phyloP scores from a whole-genome alignment of 208 protist species.

The Leishmania amazonensis region DNA sequence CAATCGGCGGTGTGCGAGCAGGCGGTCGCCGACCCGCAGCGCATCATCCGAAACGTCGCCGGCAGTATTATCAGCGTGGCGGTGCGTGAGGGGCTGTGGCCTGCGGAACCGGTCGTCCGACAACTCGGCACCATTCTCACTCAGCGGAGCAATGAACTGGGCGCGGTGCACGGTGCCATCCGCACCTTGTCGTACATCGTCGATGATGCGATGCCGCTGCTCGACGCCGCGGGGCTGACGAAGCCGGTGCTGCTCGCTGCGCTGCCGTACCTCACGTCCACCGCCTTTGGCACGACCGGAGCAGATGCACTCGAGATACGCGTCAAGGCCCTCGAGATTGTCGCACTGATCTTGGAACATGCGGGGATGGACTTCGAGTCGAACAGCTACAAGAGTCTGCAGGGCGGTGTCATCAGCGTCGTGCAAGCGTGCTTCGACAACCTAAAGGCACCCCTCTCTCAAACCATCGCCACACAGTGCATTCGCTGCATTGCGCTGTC shows the following conservation, averaged over 20 bases:
- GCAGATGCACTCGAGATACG: conserved; percentile 45
- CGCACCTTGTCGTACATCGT: conserved; percentile 77
- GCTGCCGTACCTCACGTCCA: conserved; percentile 45
- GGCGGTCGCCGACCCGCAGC: conserved; percentile 62
- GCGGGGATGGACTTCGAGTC: conserved; percentile 59
- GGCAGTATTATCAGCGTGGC: conserved; percentile 76
- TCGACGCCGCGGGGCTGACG: conserved; percentile 65
- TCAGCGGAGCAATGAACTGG: conserved; percentile 36
- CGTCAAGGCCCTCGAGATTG: conserved; percentile 60
- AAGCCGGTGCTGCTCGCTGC: conserved; percentile 47
- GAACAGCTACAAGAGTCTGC: conserved; percentile 62
- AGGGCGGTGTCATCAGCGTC: conserved; percentile 39
- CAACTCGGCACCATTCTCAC: conserved; percentile 42
- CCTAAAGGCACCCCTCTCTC: conserved; percentile 49
- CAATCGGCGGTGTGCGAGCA: conserved; percentile 57
- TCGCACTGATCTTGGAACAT: conserved; percentile 63
- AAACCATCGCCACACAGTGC: conserved; percentile 49
- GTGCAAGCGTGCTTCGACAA: conserved; percentile 75
- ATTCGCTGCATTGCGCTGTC: conserved; percentile 71
- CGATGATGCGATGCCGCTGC: conserved; percentile 58
- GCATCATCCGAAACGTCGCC: conserved; percentile 72
- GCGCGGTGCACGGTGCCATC: conserved; percentile 72
- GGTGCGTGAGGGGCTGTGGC: conserved; percentile 75
- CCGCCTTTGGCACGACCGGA: conserved; percentile 22
- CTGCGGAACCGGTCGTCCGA: conserved; percentile 46